Percentiles rank a stretch among this genome's conserved stretches.
These are phyloP conservation scores for Ogataea neopini DNA, from an alignment of 805 yeast genomes.

Conservation along the genomic window DNA sequence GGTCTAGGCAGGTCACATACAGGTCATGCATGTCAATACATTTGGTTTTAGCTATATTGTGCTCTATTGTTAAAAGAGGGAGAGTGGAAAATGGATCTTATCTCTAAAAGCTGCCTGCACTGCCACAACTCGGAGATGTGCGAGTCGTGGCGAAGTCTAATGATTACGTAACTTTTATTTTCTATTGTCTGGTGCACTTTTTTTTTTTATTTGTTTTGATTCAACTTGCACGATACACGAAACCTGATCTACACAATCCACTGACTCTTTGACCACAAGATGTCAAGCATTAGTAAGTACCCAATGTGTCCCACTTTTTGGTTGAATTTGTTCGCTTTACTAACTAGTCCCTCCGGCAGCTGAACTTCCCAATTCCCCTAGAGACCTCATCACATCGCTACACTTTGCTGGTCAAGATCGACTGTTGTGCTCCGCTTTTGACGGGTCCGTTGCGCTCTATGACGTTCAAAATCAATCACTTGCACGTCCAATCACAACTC, in stretches of 20 bases:
- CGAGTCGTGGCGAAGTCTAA: neutral
- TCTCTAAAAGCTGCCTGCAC: neutral
- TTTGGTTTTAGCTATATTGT: too few species aligned
- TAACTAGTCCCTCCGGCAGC: constrained; percentile 4
- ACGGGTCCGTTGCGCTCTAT: constrained; percentile 17
- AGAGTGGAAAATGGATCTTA: too few species aligned
- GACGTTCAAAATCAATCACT: constrained; percentile 6
- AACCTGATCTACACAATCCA: neutral
- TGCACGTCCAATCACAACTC: constrained; percentile 2
- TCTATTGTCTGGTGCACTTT: too few species aligned
- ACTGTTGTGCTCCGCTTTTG: constrained; percentile 16
- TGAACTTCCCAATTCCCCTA: constrained; percentile 15
- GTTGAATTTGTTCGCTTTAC: too few species aligned
- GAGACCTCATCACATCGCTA: constrained; percentile 17
- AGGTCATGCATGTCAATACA: too few species aligned
- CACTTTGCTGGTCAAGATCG: constrained; percentile 6
- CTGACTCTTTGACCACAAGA: too few species aligned
- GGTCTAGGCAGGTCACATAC: neutral
- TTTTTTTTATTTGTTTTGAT: neutral
- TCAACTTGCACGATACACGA: neutral
- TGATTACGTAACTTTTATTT: neutral
- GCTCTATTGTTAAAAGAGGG: too few species aligned
- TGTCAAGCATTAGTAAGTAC: neutral
- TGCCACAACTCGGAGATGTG: constrained; percentile 1
- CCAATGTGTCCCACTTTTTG: too few species aligned